These are phyloP conservation scores for Coemansia biformis DNA, from an alignment of 192 early-diverging fungal species.

Conservation along the genomic window DNA sequence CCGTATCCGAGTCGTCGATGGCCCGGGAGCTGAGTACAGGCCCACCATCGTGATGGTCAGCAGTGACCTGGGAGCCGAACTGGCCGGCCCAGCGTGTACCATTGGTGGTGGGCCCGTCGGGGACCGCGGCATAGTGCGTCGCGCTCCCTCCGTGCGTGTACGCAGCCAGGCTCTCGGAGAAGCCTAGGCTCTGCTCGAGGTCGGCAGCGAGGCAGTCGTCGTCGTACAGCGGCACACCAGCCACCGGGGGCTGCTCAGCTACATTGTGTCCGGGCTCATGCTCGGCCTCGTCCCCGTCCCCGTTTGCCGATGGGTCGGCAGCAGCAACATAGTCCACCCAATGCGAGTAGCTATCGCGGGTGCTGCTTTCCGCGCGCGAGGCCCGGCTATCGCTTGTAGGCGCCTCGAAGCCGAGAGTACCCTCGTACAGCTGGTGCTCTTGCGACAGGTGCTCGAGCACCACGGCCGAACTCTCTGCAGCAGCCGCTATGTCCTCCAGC, in stretches of 20 bases:
- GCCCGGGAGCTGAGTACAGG: slow-evolving; percentile 1
- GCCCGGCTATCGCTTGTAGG: neutral
- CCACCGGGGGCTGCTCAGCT: neutral
- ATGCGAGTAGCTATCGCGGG: slow-evolving; percentile 18
- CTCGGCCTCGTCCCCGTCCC: neutral
- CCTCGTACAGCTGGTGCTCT: neutral
- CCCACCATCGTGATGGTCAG: neutral
- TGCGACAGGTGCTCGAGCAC: slow-evolving; percentile 8
- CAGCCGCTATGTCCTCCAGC: neutral
- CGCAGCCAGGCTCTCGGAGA: slow-evolving; percentile 10
- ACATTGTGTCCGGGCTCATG: too few relatives aligned
- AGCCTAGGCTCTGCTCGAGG: slow-evolving; percentile 9
- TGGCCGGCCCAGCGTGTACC: neutral
- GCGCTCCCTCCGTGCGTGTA: neutral
- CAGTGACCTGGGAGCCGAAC: neutral
- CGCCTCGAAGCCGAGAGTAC: neutral
- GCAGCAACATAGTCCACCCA: slow-evolving; percentile 8
- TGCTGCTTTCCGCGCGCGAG: slow-evolving; percentile 4
- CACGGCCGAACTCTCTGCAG: slow-evolving; percentile 10
- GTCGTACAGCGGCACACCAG: slow-evolving; percentile 1
- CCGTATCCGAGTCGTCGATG: neutral
- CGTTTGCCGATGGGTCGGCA: neutral
- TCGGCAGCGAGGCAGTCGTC: slow-evolving; percentile 7
- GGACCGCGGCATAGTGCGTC: neutral
- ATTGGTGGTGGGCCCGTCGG: too few relatives aligned